Evolutionary conservation across 768 basidiomycete genomes (phyloP).

Genomic region (Mycena floridula): DNA sequence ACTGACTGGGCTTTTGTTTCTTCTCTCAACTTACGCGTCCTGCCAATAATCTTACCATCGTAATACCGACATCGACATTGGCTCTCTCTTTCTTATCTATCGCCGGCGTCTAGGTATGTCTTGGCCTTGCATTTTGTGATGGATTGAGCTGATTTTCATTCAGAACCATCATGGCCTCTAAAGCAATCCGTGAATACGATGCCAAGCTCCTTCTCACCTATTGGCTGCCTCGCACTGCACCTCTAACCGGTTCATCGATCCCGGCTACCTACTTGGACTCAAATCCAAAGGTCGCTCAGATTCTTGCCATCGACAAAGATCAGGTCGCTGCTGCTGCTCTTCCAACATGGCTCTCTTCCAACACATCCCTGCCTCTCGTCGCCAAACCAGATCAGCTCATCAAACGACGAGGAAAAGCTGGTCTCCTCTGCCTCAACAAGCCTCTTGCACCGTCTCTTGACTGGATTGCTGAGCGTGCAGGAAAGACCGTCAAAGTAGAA

Average conservation of each 20-base stretch:
- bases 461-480: slow-evolving; percentile 86
- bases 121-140: no score
- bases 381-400: slow-evolving; percentile 98
- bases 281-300: slow-evolving; percentile 72
- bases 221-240: slow-evolving; percentile 90
- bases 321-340: slow-evolving; percentile 49
- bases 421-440: slow-evolving; percentile 92
- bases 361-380: slow-evolving; percentile 48
- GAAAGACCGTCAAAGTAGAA: slow-evolving; percentile 94
- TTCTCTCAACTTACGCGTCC: no score
- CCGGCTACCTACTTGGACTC: slow-evolving; percentile 48
- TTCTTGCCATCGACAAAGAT: slow-evolving; percentile 75
- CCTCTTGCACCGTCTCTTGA: slow-evolving; percentile 78
- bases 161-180: background rate
- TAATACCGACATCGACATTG: no score
- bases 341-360: slow-evolving; percentile 77
- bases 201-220: slow-evolving; percentile 97
- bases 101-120: no score
- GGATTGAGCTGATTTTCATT: no score
- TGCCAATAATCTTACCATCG: no score
- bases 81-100: no score
- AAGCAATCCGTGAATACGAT: slow-evolving; percentile 92
- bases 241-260: slow-evolving; percentile 13
- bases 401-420: slow-evolving; percentile 98
- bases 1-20: no score